Evolutionary conservation across 495 filamentous ascomycete species (phyloP), one percentile per base, ranked within the genome.

Genomic region (Penicillium verhagenii): DNA sequence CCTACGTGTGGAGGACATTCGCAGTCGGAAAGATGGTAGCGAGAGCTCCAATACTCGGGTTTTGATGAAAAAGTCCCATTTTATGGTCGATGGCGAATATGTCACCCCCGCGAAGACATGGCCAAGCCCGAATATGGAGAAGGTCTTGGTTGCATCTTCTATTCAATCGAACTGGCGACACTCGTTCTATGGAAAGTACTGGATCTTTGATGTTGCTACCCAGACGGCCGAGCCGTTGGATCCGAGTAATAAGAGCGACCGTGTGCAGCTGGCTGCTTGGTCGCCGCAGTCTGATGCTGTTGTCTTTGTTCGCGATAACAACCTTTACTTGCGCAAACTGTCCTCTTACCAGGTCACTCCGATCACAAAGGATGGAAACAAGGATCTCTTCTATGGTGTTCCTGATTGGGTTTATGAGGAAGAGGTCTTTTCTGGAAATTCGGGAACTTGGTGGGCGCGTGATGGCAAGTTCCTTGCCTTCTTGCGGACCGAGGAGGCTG

Each of bases 391-490:
- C 76, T 95, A 97, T 61, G 94, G 94, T 19, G 84, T 96, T n/a
- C 94, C 94, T 0, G 94, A 98, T 70, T 98, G 94, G 94, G 94
- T 98, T 0, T 98, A 97, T 60, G 94, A 98, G 66, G 94, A 98
- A 66, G 94, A 98, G 70, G 92, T 98, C 6, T 88, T 97, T 58
- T 57, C 73, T 1, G 85, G 83, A 3, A 88, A 90, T 59, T 91
- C 81, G 46, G 95, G 87, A 6, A 92, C 92, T 1, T 97, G 94
- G 94, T 97, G 90, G 91, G 91, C 90, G 18, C 79, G 85, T 21
- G 91, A 92, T 66, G 94, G 91, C 18, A 86, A 88, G 47, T 94
- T 86, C 67, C 69, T 98, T 56, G 91, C 94, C 18, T 97, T 96
- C 68, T 69, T 97, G 37, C 86, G 91, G 4, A 98, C 94, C 2